Percentiles rank a stretch among this genome's conserved stretches.
Conservation (phyloP, 371 early-diverging fungal species). For the Smittium culicis region DNA sequence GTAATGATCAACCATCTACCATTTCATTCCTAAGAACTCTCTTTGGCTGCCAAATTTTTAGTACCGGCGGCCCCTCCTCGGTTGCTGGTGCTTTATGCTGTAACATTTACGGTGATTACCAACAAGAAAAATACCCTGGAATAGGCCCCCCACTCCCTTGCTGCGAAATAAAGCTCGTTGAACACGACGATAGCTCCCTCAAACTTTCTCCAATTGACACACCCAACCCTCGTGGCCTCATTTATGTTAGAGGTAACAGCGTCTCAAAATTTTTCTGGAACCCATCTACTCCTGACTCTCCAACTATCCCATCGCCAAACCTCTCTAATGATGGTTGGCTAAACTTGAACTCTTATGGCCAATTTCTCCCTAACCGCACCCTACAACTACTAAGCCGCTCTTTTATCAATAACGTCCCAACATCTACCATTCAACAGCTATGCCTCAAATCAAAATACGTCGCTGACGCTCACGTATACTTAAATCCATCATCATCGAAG, state of each 20-base stretch:
- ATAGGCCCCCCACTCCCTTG: constrained; percentile 62
- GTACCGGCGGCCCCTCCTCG: constrained; percentile 37
- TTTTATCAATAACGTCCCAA: neutral
- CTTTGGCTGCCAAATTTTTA: constrained; percentile 36
- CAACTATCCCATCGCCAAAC: neutral
- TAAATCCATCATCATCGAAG: neutral
- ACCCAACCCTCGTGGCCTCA: constrained; percentile 63
- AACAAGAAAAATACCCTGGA: constrained; percentile 40
- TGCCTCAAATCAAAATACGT: neutral
- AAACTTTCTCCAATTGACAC: constrained; percentile 42
- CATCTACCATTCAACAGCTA: neutral
- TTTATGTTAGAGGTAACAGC: constrained; percentile 43
- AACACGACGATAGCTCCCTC: constrained; percentile 28
- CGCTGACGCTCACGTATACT: neutral
- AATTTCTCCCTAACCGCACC: constrained; percentile 5
- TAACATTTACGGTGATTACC: constrained; percentile 36
- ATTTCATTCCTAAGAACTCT: constrained; percentile 23
- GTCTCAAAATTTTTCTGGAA: constrained; percentile 40
- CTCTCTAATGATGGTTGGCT: constrained; percentile 3
- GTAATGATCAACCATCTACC: constrained; percentile 16
- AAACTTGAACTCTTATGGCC: neutral
- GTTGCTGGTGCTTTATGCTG: constrained; percentile 15
- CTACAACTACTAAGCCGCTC: neutral
- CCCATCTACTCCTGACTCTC: neutral
- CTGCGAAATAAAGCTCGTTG: constrained; percentile 74